These are phyloP conservation scores for Fagopyrum homotropicum DNA, from an alignment of 148 eudicot genomes.

Conservation along the genomic window DNA sequence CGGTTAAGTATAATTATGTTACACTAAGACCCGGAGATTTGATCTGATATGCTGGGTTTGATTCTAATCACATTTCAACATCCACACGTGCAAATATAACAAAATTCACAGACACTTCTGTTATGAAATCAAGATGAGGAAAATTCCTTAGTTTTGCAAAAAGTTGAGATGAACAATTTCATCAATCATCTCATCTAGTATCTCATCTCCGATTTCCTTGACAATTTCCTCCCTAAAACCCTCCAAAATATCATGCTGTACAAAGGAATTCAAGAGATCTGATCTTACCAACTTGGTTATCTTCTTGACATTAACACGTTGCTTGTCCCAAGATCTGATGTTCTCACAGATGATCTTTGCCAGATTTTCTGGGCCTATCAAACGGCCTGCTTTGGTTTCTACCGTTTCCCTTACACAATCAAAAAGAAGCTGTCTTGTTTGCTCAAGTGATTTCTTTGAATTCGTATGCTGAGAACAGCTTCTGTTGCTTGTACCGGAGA, in stretches of 20 bases:
- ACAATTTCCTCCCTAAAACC: slow-evolving; percentile 23
- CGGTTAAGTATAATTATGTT: too few relatives aligned
- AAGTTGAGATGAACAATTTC: slow-evolving; percentile 27
- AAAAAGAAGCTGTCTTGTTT: slow-evolving; percentile 45
- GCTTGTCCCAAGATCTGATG: slow-evolving; percentile 37
- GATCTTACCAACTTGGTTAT: slow-evolving; percentile 23
- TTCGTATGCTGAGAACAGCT: slow-evolving; percentile 19
- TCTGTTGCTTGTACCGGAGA: slow-evolving; percentile 10
- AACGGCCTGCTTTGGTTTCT: slow-evolving; percentile 25
- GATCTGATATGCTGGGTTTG: background rate
- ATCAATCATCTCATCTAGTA: slow-evolving; percentile 39
- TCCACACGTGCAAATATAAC: background rate
- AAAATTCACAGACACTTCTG: background rate
- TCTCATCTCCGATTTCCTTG: slow-evolving; percentile 36
- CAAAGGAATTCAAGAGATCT: slow-evolving; percentile 19
- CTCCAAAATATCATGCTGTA: slow-evolving; percentile 27
- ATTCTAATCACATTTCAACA: background rate
- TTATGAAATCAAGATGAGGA: background rate
- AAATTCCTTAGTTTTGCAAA: background rate
- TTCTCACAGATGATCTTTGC: slow-evolving; percentile 37
- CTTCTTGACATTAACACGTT: slow-evolving; percentile 27
- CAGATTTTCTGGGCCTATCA: slow-evolving; percentile 40
- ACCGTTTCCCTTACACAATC: slow-evolving; percentile 54
- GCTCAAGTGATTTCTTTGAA: slow-evolving; percentile 33
- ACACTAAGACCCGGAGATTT: background rate